These are phyloP conservation scores for Neurospora sp. DNA, from an alignment of 495 filamentous ascomycete species.

Conservation along the genomic window DNA sequence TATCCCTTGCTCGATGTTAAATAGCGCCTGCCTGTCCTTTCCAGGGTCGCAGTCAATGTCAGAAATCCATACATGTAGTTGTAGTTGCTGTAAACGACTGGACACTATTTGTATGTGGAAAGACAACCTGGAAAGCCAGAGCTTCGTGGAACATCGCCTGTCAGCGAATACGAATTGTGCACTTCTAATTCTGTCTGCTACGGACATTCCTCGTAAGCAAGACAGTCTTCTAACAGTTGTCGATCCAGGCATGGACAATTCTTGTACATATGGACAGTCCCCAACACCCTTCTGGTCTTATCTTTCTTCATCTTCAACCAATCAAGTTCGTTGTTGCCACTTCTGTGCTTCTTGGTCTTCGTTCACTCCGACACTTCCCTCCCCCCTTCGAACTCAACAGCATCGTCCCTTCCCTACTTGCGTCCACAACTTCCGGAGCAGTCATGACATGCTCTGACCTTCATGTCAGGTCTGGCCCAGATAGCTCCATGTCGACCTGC, in stretches of 20 bases:
- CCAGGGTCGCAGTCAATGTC: no score
- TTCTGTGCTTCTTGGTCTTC: not conserved
- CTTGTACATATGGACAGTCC: not conserved
- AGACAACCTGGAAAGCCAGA: no score
- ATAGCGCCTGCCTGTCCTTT: no score
- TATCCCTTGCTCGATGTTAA: no score
- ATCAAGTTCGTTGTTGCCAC: not conserved
- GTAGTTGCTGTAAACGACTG: no score
- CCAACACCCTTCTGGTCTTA: not conserved
- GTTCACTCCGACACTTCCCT: not conserved
- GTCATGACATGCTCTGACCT: not conserved
- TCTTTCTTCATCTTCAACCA: not conserved
- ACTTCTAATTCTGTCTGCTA: no score
- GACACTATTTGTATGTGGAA: no score
- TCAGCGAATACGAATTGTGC: no score
- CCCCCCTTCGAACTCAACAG: not conserved
- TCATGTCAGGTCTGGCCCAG: not conserved
- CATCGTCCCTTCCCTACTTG: not conserved
- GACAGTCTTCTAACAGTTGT: no score
- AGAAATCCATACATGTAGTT: no score
- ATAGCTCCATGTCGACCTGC: not conserved
- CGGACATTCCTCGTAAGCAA: no score
- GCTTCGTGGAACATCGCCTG: no score
- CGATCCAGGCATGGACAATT: not conserved
- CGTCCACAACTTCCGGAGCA: not conserved